Base-by-base conservation (phyloP, 352 stramenopile genomes). In the Pythium apleroticum region DNA sequence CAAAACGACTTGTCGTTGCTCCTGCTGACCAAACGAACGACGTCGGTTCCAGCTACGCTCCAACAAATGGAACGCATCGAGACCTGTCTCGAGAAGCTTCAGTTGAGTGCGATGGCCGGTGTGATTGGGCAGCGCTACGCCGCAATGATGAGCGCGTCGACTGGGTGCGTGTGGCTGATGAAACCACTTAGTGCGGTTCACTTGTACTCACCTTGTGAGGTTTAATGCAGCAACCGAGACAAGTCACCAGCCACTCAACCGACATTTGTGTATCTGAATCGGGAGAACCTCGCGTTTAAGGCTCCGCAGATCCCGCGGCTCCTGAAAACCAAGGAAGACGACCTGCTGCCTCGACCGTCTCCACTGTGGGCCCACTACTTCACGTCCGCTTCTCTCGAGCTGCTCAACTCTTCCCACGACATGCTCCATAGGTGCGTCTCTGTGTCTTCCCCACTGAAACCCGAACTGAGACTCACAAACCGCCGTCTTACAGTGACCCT, bases 211-310 rank as follows among this genome's bases (percentile, higher is more conserved):
- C 39, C 17, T 25, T 12, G 19, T 50, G n/a, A 14, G 9, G n/a
- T n/a, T n/a, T n/a, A n/a, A 50, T 19, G 20, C 22, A 50, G 43
- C 22, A 50, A 28, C 22, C 43, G 43, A 50, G 43, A 50, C 43
- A 50, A 50, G 28, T 50, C 43, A 7, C 9, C 43, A 9, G 19
- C 58, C 14, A 24, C 68, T 15, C 43, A 71, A 41, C 67, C 76
- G 35, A 75, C 71, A 10, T 84, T 83, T 59, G 30, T 88, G 53
- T 90, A 88, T 31, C 68, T 84, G 27, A 87, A 90, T 52, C 81
- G 77, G 37, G 65, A 83, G 19, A 82, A 87, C 43, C 57, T 76
- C 53, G 72, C 75, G 10, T 90, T 88, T 59, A 73, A 77, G 27
- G 71, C 75, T 52, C 76, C 60, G 5, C 66, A 80, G 9, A 65